Conservation (phyloP, 2,329 filamentous ascomycete species). For the Talaromyces sp. region DNA sequence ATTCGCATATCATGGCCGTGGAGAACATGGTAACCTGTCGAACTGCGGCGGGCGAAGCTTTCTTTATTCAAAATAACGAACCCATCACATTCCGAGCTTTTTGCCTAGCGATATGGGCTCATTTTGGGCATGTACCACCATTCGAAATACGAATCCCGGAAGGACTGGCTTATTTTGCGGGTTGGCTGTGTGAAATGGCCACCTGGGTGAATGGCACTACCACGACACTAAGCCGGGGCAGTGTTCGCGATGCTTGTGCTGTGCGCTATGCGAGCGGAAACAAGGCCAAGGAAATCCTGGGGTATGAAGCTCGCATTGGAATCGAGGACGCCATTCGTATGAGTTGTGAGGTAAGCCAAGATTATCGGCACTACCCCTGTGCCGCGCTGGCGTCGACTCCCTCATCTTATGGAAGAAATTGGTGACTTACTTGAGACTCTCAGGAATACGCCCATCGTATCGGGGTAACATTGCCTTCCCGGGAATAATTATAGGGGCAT, state of each 20-base stretch:
- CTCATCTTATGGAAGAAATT: background rate
- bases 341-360: slow-evolving; percentile 49
- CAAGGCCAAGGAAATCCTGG: slow-evolving; percentile 56
- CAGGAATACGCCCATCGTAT: slow-evolving; percentile 39
- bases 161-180: slow-evolving; percentile 52
- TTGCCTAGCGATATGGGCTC: slow-evolving; percentile 47
- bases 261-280: slow-evolving; percentile 56
- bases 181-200: slow-evolving; percentile 49
- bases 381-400: background rate
- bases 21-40: slow-evolving; percentile 45
- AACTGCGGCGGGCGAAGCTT: slow-evolving; percentile 48
- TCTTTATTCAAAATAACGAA: slow-evolving; percentile 53
- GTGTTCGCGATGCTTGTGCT: slow-evolving; percentile 58
- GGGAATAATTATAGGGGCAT: slow-evolving; percentile 2
- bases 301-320: slow-evolving; percentile 55
- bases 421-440: background rate
- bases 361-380: background rate
- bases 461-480: slow-evolving; percentile 11
- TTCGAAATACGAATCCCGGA: slow-evolving; percentile 54
- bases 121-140: slow-evolving; percentile 54
- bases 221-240: slow-evolving; percentile 55
- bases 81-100: slow-evolving; percentile 50
- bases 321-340: slow-evolving; percentile 55
- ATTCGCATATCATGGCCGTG: slow-evolving; percentile 49
- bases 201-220: slow-evolving; percentile 51